Percentiles rank a stretch among this genome's conserved stretches.
These are phyloP conservation scores for Pichia sp. DNA, from an alignment of 1,139 yeast species.

Conservation along the genomic window DNA sequence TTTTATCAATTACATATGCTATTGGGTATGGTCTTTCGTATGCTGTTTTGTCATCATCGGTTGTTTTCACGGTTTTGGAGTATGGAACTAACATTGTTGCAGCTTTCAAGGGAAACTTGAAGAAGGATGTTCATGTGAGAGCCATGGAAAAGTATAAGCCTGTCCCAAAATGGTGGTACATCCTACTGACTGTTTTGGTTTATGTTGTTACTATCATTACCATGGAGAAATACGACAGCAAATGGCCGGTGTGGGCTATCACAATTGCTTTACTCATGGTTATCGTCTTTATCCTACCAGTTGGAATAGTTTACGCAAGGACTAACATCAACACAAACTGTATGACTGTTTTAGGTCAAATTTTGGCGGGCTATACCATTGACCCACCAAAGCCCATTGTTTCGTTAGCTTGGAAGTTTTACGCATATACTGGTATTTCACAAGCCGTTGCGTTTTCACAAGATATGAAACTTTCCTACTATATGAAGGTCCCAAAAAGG, in stretches of 20 bases:
- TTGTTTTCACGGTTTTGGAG: constrained; percentile 4
- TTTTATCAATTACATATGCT: constrained; percentile 2
- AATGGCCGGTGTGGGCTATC: constrained; percentile 53
- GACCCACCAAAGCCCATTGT: constrained; percentile 57
- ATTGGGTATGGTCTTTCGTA: constrained; percentile 6
- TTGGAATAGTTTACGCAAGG: constrained; percentile 49
- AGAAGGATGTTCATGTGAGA: constrained; percentile 54
- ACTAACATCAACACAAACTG: constrained; percentile 50
- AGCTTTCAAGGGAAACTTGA: neutral
- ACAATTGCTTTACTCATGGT: constrained; percentile 49
- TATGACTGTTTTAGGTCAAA: constrained; percentile 55
- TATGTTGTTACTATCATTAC: constrained; percentile 42
- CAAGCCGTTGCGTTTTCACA: constrained; percentile 53
- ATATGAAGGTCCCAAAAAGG: constrained; percentile 56
- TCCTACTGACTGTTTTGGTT: constrained; percentile 32
- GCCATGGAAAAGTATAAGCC: constrained; percentile 55
- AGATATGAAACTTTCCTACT: constrained; percentile 61
- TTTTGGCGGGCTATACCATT: constrained; percentile 56
- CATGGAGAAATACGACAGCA: constrained; percentile 43
- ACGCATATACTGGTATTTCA: constrained; percentile 52
- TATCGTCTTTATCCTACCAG: constrained; percentile 48
- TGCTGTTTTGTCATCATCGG: constrained; percentile 4
- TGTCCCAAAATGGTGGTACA: constrained; percentile 68
- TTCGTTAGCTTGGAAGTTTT: constrained; percentile 54
- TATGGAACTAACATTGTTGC: neutral